These are phyloP conservation scores for Dioszegia aurantiaca DNA, from an alignment of 768 basidiomycete genomes.

Conservation along the genomic window DNA sequence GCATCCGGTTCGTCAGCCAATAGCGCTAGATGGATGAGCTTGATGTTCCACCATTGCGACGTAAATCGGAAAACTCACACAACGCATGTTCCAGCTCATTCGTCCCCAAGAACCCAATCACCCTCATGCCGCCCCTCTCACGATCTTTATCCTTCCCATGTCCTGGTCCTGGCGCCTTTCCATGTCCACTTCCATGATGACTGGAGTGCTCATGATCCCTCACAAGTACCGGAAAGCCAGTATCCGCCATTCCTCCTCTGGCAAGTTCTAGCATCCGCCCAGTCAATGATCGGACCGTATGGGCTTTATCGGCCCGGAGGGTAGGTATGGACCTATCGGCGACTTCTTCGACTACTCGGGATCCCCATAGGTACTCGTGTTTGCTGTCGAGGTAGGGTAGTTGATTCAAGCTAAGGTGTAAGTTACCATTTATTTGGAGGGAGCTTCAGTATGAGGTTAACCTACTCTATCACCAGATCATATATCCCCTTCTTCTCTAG, in stretches of 20 bases:
- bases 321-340: conserved; percentile 65
- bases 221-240: conserved; percentile 80
- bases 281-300: conserved; percentile 74
- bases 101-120: conserved; percentile 86
- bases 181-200: conserved; percentile 74
- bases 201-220: conserved; percentile 52
- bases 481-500: conserved; percentile 93
- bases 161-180: conserved; percentile 79
- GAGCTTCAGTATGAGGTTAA: conserved; percentile 4
- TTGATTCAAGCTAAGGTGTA: conserved; percentile 62
- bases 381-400: conserved; percentile 91
- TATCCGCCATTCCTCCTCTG: conserved; percentile 55
- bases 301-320: conserved; percentile 68
- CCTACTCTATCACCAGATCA: conserved; percentile 85
- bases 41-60: not conserved
- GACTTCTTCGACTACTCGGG: conserved; percentile 70
- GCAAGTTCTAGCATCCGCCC: conserved; percentile 70
- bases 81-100: conserved; percentile 93
- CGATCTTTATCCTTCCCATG: conserved; percentile 57
- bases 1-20: conserved; percentile 70
- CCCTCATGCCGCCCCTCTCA: conserved; percentile 54
- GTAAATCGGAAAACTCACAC: conserved; percentile 56
- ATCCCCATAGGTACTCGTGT: conserved; percentile 83
- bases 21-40: conserved; percentile 22
- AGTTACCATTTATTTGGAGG: not conserved